Evolutionary conservation across 352 stramenopile genomes (phyloP).

Genomic region (Globisporangium acanthophoron): DNA sequence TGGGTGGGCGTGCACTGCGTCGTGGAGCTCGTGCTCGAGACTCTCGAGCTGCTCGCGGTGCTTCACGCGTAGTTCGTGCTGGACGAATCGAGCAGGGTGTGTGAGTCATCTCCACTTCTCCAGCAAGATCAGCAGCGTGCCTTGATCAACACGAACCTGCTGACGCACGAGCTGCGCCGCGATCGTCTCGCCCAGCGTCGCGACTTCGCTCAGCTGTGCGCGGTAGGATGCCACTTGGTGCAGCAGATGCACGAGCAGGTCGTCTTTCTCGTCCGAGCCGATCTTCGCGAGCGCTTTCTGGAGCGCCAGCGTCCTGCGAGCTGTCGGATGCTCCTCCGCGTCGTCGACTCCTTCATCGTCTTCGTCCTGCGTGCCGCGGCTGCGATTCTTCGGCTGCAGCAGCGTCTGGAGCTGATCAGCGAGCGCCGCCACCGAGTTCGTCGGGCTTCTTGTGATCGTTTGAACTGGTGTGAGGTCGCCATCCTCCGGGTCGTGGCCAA

Average conservation of each 20-base stretch:
- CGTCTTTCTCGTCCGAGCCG: slow-evolving; percentile 45
- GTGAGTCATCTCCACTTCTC: too few species aligned
- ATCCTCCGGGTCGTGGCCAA: neutral
- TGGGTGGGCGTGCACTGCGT: slow-evolving; percentile 41
- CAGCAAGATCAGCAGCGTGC: neutral
- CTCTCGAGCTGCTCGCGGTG: slow-evolving; percentile 35
- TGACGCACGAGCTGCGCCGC: slow-evolving; percentile 60
- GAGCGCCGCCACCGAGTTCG: slow-evolving; percentile 19
- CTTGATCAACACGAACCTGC: slow-evolving; percentile 28
- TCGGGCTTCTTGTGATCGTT: neutral
- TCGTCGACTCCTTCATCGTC: neutral
- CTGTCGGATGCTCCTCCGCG: neutral
- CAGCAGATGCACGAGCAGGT: slow-evolving; percentile 44
- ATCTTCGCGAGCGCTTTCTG: slow-evolving; percentile 41
- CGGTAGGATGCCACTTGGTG: slow-evolving; percentile 30
- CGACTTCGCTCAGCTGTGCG: slow-evolving; percentile 37
- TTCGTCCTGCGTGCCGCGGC: neutral
- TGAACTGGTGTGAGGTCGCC: too few species aligned
- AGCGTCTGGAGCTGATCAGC: slow-evolving; percentile 22
- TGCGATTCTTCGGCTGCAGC: slow-evolving; percentile 12
- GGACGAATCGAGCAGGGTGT: neutral
- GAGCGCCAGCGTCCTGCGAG: neutral
- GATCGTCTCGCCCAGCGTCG: slow-evolving; percentile 59
- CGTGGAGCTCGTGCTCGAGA: slow-evolving; percentile 41
- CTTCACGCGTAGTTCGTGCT: slow-evolving; percentile 53